Base-by-base conservation (phyloP, 208 protist genomes). In the Leishmania turanica region DNA sequence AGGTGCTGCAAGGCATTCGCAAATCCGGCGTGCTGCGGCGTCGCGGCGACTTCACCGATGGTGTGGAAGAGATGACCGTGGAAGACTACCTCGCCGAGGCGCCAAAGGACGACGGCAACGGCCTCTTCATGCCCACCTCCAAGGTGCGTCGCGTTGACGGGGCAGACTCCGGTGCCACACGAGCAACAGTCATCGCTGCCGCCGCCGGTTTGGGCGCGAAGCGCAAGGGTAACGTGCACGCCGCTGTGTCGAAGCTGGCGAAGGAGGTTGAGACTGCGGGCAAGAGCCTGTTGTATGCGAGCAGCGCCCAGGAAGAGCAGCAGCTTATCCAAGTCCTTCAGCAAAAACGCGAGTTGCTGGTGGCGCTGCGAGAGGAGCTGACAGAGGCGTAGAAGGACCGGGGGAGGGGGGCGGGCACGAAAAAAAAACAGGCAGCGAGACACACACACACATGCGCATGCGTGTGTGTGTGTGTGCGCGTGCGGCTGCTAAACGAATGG, bases 31-130 rank as follows among this genome's bases (percentile, higher is more conserved):
- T 97, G 58, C 82, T 96, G 8, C 70, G 69, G 60, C 84, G 87
- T 19, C 92, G 92, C 27, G 88, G 75, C 47, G 86, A 94, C 66
- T 97, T 96, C 84, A 96, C 91, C 68, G 94, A 97, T 76, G 94
- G 94, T 15, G 92, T 96, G n/a, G 88, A 90, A n/a, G 94, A 97
- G 78, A 84, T 96, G 60, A 65, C 84, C 31, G 77, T 95, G 31
- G 87, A 81, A 47, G 75, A 73, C 49, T 84, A 71, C 69, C 80
- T 84, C 9, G 65, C 74, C 2, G 75, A 80, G 15, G 80, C 75
- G 15, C 72, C 79, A 13, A 78, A 75, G 17, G 92, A 95, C 73
- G 93, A 97, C 56, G 82, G 85, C 47, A 58, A 73, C 75, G 75
- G 75, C 5, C 80, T 84, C 31, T 84, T 80, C 80, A 60, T 51